phyloP scores from a whole-genome alignment of 768 basidiomycete species.

The Lentinula detonsa region DNA sequence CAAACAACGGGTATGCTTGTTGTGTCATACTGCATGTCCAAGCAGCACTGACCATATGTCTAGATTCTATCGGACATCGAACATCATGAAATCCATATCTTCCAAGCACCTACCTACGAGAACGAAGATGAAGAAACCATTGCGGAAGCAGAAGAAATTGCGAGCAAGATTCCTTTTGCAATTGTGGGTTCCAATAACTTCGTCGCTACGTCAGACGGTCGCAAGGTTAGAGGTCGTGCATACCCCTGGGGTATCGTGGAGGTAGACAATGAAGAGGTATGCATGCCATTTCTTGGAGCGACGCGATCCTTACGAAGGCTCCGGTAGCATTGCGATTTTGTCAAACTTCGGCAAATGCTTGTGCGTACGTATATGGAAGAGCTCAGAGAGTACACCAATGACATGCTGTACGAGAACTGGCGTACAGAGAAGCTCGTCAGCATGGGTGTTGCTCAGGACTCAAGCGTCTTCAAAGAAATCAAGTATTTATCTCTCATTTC shows the following conservation, averaged over 20 bases:
- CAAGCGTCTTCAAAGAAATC: conserved; percentile 97
- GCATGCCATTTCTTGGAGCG: neutral
- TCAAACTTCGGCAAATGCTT: conserved; percentile 99
- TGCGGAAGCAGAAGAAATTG: conserved; percentile 96
- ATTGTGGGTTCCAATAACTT: conserved; percentile 91
- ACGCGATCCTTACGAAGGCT: neutral
- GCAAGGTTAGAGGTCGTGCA: conserved; percentile 87
- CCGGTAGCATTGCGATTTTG: conserved; percentile 85
- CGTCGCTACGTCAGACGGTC: conserved; percentile 80
- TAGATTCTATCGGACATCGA: conserved; percentile 92
- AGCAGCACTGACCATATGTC: conserved; percentile 2
- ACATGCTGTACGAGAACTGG: conserved; percentile 97
- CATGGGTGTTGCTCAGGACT: conserved; percentile 98
- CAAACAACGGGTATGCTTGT: conserved; percentile 71
- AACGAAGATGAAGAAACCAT: conserved; percentile 98
- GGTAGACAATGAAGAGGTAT: conserved; percentile 88
- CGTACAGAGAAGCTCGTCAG: conserved; percentile 91
- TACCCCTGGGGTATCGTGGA: conserved; percentile 99
- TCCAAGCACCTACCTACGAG: conserved; percentile 96
- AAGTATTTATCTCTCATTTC: conserved; percentile 59
- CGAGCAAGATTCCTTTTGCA: conserved; percentile 97
- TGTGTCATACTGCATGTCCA: neutral
- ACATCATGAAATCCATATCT: conserved; percentile 95
- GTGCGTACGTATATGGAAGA: conserved; percentile 99
- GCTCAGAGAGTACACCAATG: conserved; percentile 93